Conservation (phyloP, 305 asterid species). For the Petunia hybrid region DNA sequence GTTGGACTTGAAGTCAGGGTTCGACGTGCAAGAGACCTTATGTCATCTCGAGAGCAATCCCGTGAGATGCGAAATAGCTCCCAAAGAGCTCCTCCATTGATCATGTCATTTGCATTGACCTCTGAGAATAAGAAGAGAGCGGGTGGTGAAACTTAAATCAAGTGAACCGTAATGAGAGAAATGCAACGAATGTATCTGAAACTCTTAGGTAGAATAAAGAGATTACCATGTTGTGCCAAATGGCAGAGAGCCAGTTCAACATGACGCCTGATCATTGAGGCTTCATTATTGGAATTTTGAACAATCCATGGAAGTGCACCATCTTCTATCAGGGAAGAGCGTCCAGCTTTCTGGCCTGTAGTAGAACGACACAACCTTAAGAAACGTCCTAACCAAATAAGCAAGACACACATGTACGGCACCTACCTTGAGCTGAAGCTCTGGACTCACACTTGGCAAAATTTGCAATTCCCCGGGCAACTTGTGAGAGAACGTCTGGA, state of each 20-base stretch:
- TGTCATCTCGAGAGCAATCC: constrained; percentile 97
- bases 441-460: constrained; percentile 97
- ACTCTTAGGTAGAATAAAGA: background rate
- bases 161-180: background rate
- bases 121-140: constrained; percentile 55
- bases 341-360: constrained; percentile 69
- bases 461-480: constrained; percentile 98
- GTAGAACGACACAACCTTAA: constrained; percentile 28
- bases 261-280: constrained; percentile 88
- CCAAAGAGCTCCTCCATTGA: constrained; percentile 96
- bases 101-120: constrained; percentile 80
- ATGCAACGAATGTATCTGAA: constrained; percentile 1
- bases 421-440: constrained; percentile 79
- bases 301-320: constrained; percentile 96
- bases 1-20: constrained; percentile 83
- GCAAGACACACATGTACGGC: background rate
- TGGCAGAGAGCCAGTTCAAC: constrained; percentile 98
- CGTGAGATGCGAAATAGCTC: constrained; percentile 96
- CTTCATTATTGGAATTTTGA: constrained; percentile 95
- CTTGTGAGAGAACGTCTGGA: constrained; percentile 96
- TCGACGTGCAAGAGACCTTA: constrained; percentile 87
- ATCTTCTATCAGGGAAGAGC: constrained; percentile 86
- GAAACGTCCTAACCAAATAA: background rate
- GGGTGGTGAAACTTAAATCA: background rate
- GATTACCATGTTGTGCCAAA: constrained; percentile 68